Evolutionary conservation across 768 basidiomycete genomes (phyloP).

Genomic region (Porpolomopsis calyptriformis): DNA sequence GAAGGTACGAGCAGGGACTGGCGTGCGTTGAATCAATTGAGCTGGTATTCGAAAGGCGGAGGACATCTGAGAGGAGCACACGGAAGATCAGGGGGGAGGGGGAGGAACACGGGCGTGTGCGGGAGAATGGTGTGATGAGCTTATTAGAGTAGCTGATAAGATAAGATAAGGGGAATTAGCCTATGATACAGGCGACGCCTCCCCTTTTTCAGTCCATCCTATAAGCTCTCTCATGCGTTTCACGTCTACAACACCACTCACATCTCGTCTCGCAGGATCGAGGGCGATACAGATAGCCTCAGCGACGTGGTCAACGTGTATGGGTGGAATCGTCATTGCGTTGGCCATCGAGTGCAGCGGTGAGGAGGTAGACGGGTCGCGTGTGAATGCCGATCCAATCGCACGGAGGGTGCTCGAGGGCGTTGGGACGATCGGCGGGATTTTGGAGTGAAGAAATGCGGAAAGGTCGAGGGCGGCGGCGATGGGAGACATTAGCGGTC

Average conservation of each 20-base stretch:
- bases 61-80: not conserved
- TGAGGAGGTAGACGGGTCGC: constrained; percentile 26
- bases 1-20: constrained; percentile 12
- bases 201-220: constrained; percentile 40
- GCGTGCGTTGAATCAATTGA: not conserved
- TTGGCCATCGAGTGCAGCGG: constrained; percentile 62
- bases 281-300: constrained; percentile 64
- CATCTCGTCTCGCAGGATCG: constrained; percentile 32
- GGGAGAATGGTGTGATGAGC: not conserved
- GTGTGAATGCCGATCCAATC: constrained; percentile 29
- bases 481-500: constrained; percentile 79
- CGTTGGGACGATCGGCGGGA: constrained; percentile 48
- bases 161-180: no score
- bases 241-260: constrained; percentile 62
- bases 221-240: constrained; percentile 64
- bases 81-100: not conserved
- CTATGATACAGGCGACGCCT: not conserved
- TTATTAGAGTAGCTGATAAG: not conserved
- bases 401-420: constrained; percentile 54
- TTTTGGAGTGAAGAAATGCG: constrained; percentile 53
- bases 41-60: not conserved
- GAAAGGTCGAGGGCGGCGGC: constrained; percentile 80
- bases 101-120: not conserved
- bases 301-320: constrained; percentile 94
- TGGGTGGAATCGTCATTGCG: constrained; percentile 73